Percentiles rank a stretch among this genome's conserved stretches.
Evolutionary conservation across 169 alveolate genomes (phyloP).

Genomic region (Babesia ovata): DNA sequence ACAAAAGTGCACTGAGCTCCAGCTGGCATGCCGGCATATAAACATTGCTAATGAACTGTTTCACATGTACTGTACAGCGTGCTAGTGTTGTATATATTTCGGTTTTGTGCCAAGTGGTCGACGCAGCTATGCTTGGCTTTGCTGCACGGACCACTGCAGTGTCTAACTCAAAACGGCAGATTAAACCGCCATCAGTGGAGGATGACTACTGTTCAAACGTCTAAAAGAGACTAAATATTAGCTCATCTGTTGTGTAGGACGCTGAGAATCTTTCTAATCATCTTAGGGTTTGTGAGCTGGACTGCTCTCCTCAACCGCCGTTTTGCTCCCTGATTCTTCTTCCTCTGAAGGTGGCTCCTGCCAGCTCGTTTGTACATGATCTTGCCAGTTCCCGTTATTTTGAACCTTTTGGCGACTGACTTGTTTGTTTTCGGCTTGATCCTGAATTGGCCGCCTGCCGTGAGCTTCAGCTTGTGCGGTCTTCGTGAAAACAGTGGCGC

Average conservation of each 20-base stretch:
- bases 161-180: too few species aligned
- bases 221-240: background rate
- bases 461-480: constrained; percentile 43
- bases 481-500: constrained; percentile 33
- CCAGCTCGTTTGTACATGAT: constrained; percentile 79
- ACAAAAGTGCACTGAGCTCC: background rate
- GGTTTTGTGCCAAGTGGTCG: too few species aligned
- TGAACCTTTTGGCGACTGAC: constrained; percentile 83
- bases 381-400: constrained; percentile 83
- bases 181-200: too few species aligned
- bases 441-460: constrained; percentile 68
- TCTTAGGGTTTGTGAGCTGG: constrained; percentile 34
- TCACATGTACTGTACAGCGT: too few species aligned
- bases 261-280: constrained; percentile 63
- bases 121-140: too few species aligned
- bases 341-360: constrained; percentile 72
- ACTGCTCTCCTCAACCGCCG: constrained; percentile 57
- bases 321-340: constrained; percentile 61
- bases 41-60: too few species aligned
- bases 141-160: too few species aligned
- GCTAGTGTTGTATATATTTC: too few species aligned
- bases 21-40: constrained; percentile 21
- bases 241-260: constrained; percentile 63
- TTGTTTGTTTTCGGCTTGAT: constrained; percentile 82
- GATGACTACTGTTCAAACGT: too few species aligned